Percentiles rank a stretch among this genome's conserved stretches.
These are phyloP conservation scores for Apiospora pterosperma DNA, from an alignment of 2,329 filamentous ascomycete species.

Conservation along the genomic window DNA sequence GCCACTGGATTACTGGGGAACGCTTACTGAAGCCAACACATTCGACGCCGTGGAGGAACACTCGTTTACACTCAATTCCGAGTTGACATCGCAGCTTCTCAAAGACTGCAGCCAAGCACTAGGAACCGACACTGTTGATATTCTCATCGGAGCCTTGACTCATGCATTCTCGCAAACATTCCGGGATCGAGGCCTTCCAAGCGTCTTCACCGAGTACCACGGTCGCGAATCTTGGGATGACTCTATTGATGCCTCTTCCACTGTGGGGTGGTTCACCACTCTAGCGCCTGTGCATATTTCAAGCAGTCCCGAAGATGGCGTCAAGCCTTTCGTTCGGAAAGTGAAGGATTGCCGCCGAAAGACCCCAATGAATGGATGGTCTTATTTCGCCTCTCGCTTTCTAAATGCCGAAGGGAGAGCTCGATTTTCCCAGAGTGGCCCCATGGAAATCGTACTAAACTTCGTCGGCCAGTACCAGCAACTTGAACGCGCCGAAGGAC, in stretches of 20 bases:
- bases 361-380: background rate
- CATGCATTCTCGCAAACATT: constrained; percentile 5
- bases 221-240: constrained; percentile 5
- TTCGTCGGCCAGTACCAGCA: constrained; percentile 44
- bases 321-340: background rate
- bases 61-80: background rate
- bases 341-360: background rate
- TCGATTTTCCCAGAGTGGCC: background rate
- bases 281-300: constrained; percentile 1
- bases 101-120: constrained; percentile 7
- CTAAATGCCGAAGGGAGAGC: background rate
- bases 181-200: background rate
- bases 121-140: constrained; percentile 6
- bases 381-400: background rate
- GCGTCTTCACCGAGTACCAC: constrained; percentile 7
- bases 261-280: constrained; percentile 10
- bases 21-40: background rate
- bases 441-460: constrained; percentile 35
- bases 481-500: constrained; percentile 36
- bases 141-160: constrained; percentile 5
- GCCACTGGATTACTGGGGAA: constrained; percentile 5
- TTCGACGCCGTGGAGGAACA: constrained; percentile 4
- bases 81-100: background rate
- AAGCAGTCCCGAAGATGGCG: constrained; percentile 17
- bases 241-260: constrained; percentile 3